Conservation (phyloP, 495 filamentous ascomycete genomes). For the Penicillium maclennaniae region DNA sequence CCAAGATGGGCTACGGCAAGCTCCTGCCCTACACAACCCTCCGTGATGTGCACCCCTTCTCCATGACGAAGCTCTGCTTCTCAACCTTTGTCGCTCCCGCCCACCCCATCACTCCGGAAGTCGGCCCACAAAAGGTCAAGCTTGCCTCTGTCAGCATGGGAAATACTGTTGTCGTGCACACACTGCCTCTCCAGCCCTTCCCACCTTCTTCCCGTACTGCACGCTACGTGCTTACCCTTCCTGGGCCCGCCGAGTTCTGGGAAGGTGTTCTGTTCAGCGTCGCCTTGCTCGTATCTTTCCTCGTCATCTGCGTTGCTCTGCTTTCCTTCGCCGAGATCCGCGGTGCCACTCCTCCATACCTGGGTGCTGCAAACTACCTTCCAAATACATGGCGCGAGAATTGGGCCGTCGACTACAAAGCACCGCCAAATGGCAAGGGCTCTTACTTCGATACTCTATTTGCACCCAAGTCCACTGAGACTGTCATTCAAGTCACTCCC, state of each 20-base stretch:
- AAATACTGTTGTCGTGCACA: conserved; percentile 82
- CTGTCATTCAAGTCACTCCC: not conserved
- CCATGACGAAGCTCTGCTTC: conserved; percentile 82
- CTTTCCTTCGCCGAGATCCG: conserved; percentile 67
- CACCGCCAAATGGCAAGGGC: conserved; percentile 11
- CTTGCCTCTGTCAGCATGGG: conserved; percentile 82
- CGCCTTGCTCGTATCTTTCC: conserved; percentile 48
- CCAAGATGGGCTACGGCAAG: conserved; percentile 49
- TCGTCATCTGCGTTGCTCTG: conserved; percentile 56
- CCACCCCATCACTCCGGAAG: conserved; percentile 39
- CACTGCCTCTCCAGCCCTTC: conserved; percentile 65
- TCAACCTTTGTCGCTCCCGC: conserved; percentile 63
- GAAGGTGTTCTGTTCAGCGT: conserved; percentile 44
- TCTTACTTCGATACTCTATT: conserved; percentile 20
- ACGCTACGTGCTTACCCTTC: conserved; percentile 67
- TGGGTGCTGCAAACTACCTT: conserved; percentile 50
- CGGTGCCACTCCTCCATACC: conserved; percentile 53
- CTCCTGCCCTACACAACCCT: conserved; percentile 62
- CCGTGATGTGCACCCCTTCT: conserved; percentile 70
- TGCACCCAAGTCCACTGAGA: not conserved
- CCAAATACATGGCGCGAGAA: conserved; percentile 31
- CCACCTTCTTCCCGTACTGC: conserved; percentile 43
- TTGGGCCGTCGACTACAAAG: conserved; percentile 18
- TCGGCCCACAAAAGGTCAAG: conserved; percentile 61
- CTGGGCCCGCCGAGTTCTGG: conserved; percentile 47